Evolutionary conservation across 768 basidiomycete genomes (phyloP), one percentile per base, ranked within the genome.

Genomic region (Termitomyces titanicus): DNA sequence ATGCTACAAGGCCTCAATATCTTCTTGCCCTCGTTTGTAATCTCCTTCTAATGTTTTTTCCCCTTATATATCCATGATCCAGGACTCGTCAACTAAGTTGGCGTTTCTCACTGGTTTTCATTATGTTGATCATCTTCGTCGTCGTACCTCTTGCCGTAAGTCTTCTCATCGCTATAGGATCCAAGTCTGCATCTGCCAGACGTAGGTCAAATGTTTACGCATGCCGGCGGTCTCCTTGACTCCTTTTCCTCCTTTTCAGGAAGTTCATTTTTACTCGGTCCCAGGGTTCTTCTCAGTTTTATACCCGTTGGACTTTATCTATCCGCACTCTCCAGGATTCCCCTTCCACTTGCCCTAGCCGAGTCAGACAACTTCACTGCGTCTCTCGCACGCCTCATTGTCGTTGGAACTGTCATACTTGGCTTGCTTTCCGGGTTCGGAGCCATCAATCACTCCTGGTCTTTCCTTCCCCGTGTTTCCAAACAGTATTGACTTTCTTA

Each of bases 371-470:
- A 73, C 2, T 70, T 79, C 24, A 79, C 78, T 9, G 72, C 82
- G 1, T 74, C 79, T 0, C 72, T 85, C 2, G 73, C 86, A 2
- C 81, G 90, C 11, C 76, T 92, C 13, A 81, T 87, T 18, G 86
- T 92, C 18, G 69, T 93, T 20, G 92, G 92, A 2, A 92, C 86
- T 0, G 75, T 85, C 29, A 80, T 92, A 53, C 83, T 94, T n/a
- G 92, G 92, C 5, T 65, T 85, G 3, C 74, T 94, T 5, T 90
- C 91, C 0, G 92, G 92, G 0, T 87, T 90, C 57, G 90, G 90
- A 58, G 85, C 89, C 3, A 75, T 88, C 46, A 83, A 78, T 58
- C 85, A 80, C 44, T 79, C 83, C 0, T 89, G 88, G 87, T 70
- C 69, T 5, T 83, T 78, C 62, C 66, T 86, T 12, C 83, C 83